Percentiles rank a stretch among this genome's conserved stretches.
Conservation (phyloP, 768 basidiomycete genomes). For the Asterophora parasitica region DNA sequence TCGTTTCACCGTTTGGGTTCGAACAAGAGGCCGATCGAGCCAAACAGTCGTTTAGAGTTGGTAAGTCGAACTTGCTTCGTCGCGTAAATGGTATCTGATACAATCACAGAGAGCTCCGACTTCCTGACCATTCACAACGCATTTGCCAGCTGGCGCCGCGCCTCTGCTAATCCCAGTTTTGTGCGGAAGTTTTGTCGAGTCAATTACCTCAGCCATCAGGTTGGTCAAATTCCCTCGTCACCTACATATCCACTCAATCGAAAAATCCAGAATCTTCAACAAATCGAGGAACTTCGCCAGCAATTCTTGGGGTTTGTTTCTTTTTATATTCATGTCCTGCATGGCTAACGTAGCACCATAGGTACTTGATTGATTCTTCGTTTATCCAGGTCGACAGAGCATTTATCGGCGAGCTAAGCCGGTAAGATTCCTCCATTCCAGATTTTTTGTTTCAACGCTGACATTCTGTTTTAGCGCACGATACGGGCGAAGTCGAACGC, state of each 20-base stretch:
- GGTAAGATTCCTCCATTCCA: conserved; percentile 35
- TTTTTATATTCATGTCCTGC: conserved; percentile 2
- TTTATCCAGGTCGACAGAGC: conserved; percentile 69
- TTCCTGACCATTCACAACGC: conserved; percentile 92
- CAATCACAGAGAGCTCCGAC: conserved; percentile 76
- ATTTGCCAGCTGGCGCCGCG: conserved; percentile 82
- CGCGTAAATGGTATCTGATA: conserved; percentile 1
- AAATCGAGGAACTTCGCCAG: conserved; percentile 94
- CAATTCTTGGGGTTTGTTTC: conserved; percentile 68
- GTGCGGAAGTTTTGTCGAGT: conserved; percentile 74
- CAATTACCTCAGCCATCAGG: conserved; percentile 83
- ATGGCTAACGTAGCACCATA: conserved; percentile 21
- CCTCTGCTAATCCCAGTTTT: conserved; percentile 54
- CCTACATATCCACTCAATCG: not conserved
- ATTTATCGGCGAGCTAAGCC: conserved; percentile 66
- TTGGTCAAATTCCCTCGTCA: conserved; percentile 24
- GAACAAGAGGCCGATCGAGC: conserved; percentile 85
- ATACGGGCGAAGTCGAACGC: conserved; percentile 66
- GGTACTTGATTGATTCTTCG: conserved; percentile 84
- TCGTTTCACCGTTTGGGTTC: conserved; percentile 81
- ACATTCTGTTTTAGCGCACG: conserved; percentile 42
- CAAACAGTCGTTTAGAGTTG: conserved; percentile 71
- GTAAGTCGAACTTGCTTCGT: conserved; percentile 33
- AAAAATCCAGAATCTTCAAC: conserved; percentile 70
- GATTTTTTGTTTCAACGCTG: conserved; percentile 6